Base-by-base conservation (phyloP, 2,329 filamentous ascomycete genomes). In the Penicillium freii region DNA sequence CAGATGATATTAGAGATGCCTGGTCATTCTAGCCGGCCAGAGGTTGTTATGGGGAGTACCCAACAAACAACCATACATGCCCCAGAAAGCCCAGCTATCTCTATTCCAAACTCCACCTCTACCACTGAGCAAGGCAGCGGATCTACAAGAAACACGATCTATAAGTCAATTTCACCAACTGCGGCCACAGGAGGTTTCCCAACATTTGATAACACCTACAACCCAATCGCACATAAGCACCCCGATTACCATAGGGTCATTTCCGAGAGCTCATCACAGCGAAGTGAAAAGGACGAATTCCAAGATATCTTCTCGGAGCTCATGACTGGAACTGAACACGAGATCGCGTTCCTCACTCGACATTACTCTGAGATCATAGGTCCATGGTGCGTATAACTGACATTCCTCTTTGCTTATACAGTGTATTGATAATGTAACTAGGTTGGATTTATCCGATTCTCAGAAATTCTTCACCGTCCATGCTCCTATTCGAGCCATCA, bases 361-460 rank as follows among this genome's bases (percentile, higher is more conserved):
- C 69, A 76, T 62, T 77, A 69, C 51, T 69, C 70, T 2, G 72
- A 76, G 21, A 53, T 62, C 0, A 58, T 77, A 27, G 72, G 69
- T 13, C 67, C 72, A 33, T 77, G 75, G 73, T 74, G 62, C 5
- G 69, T 56, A 39, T 29, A 21, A 42, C 27, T 19, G 9, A 4
- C 19, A 6, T 21, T 29, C 43, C 8, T 43, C 17, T 31, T 7
- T 11, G 1, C n/a, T 2, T 19, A 19, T 17, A 17, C 15, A 34
- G n/a, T 9, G 19, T 46, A 31, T 56, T 70, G 13, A 72, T 52
- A 11, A 33, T 29, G 11, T 3, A 3, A 38, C 2, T 43, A 74
- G 72, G 69, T 62, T 76, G 50, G 75, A 77, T 52, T 61, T 76
- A n/a, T 75, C 75, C 3, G 75, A 77, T 46, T 65, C 70, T 4